These are phyloP conservation scores for Suillus hirtellus DNA, from an alignment of 768 basidiomycete genomes.

Conservation along the genomic window DNA sequence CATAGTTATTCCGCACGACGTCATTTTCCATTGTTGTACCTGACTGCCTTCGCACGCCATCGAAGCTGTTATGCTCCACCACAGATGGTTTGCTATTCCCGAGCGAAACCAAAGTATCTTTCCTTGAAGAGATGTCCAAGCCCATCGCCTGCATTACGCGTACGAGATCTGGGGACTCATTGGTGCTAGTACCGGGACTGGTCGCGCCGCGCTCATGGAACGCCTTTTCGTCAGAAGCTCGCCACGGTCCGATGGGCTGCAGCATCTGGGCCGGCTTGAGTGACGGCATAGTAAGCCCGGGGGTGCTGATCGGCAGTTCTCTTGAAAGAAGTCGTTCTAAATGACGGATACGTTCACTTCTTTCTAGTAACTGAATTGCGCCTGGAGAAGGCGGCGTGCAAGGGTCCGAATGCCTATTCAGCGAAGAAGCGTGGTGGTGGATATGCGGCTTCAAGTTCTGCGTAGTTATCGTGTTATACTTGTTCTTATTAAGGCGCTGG, in stretches of 20 bases:
- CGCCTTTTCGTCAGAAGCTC: slow-evolving; percentile 3
- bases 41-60: neutral
- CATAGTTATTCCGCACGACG: neutral
- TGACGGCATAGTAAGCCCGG: neutral
- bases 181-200: neutral
- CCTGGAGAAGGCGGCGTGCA: neutral
- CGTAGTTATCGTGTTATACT: neutral
- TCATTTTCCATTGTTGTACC: neutral
- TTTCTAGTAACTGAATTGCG: neutral
- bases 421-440: neutral
- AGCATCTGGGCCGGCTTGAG: neutral
- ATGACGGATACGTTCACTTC: neutral
- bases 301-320: neutral
- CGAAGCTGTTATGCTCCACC: neutral
- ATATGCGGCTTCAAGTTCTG: neutral
- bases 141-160: slow-evolving; percentile 7
- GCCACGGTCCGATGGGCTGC: slow-evolving; percentile 5
- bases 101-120: neutral
- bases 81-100: neutral
- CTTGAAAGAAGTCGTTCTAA: neutral
- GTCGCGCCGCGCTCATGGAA: neutral
- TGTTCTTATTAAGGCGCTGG: neutral
- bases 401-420: neutral
- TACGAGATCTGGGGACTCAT: neutral
- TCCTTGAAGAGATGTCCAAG: neutral